These are phyloP conservation scores for Talaromyces sp. DNA, from an alignment of 2,329 filamentous ascomycete species.

Conservation along the genomic window DNA sequence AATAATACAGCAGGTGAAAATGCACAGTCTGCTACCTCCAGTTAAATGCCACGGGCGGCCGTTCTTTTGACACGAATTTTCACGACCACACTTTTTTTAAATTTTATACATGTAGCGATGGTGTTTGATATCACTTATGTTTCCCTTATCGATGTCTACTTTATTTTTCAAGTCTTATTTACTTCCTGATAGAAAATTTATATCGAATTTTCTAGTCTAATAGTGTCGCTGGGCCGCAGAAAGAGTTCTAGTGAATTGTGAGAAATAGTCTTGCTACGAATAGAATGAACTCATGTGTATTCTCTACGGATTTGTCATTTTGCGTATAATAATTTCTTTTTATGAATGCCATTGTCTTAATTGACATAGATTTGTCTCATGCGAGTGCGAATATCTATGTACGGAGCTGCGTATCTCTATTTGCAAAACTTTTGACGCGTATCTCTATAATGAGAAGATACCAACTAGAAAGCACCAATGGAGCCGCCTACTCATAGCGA, in stretches of 20 bases:
- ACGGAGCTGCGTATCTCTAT: too few relatives aligned
- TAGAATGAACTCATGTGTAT: neutral
- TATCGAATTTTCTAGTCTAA: neutral
- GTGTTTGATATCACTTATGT: neutral
- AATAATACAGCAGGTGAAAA: neutral
- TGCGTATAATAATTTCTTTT: neutral
- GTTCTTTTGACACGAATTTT: neutral
- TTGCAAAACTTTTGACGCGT: too few relatives aligned
- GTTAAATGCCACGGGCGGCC: neutral
- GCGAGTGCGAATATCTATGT: neutral
- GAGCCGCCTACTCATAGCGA: neutral
- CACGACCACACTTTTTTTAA: neutral
- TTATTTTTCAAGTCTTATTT: neutral
- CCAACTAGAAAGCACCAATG: neutral
- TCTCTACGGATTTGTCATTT: neutral
- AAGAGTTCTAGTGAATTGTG: neutral
- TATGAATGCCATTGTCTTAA: too few relatives aligned
- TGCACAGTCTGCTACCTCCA: slow-evolving; percentile 2
- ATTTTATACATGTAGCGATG: slow-evolving; percentile 6
- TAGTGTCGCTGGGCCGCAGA: neutral
- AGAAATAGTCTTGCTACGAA: neutral
- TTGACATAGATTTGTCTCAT: neutral
- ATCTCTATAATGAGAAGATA: too few relatives aligned
- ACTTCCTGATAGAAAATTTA: neutral
- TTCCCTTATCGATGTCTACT: neutral